phyloP scores from a whole-genome alignment of 352 stramenopile genomes.

The Pythium phragmitis region DNA sequence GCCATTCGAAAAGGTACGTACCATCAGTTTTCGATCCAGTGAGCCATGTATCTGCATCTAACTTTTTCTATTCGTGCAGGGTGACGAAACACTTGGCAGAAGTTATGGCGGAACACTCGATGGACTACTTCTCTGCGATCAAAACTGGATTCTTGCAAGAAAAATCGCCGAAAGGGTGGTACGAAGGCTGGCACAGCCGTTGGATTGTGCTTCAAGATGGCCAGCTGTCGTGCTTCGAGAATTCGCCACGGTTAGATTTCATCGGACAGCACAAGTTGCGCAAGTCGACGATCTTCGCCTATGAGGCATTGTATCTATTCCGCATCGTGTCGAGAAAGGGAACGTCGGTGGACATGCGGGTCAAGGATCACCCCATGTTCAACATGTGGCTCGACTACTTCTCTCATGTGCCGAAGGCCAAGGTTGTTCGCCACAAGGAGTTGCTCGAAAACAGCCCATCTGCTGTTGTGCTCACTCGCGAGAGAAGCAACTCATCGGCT shows the following conservation, averaged over 20 bases:
- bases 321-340: conserved; percentile 67
- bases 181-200: conserved; percentile 78
- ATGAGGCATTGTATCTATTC: conserved; percentile 74
- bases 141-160: conserved; percentile 77
- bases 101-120: conserved; percentile 49
- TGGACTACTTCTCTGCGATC: conserved; percentile 82
- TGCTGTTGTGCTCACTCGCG: conserved; percentile 68
- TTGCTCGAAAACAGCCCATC: conserved; percentile 79
- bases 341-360: conserved; percentile 75
- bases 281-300: conserved; percentile 68
- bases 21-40: background rate
- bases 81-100: conserved; percentile 38
- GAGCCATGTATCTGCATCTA: background rate
- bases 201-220: conserved; percentile 83
- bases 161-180: conserved; percentile 73
- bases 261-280: conserved; percentile 68
- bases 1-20: conserved; percentile 18
- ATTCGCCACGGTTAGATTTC: conserved; percentile 73
- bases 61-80: conserved; percentile 3
- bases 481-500: conserved; percentile 26
- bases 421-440: conserved; percentile 73
- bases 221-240: conserved; percentile 77
- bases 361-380: conserved; percentile 75
- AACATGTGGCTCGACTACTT: conserved; percentile 73
- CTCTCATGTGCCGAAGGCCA: conserved; percentile 45